phyloP scores from a whole-genome alignment of 306 rosid species.

The Dryas alaskensis region DNA sequence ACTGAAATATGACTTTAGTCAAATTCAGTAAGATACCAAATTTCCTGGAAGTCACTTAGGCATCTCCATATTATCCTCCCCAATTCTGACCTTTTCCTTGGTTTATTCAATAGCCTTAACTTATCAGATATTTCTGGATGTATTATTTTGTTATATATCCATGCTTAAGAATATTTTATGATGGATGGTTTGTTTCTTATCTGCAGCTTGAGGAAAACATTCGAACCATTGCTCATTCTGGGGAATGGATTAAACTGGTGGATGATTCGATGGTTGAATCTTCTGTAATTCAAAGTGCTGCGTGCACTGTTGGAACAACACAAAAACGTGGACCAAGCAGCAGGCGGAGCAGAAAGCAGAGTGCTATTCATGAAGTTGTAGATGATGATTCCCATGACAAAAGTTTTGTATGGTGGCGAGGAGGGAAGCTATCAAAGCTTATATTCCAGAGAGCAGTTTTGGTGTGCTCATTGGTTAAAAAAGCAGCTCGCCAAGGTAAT shows the following conservation, averaged over 20 bases:
- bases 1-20: not conserved
- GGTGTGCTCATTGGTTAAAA: conserved; percentile 52
- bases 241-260: conserved; percentile 80
- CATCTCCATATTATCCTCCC: not conserved
- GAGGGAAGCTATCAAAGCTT: conserved; percentile 62
- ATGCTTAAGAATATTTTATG: conserved; percentile 21
- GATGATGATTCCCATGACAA: conserved; percentile 42
- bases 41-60: not conserved
- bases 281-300: conserved; percentile 52
- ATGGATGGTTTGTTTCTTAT: conserved; percentile 25
- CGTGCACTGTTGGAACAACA: conserved; percentile 51
- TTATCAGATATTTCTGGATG: not conserved
- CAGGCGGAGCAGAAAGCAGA: conserved; percentile 67
- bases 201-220: conserved; percentile 88
- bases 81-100: not conserved
- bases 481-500: conserved; percentile 87
- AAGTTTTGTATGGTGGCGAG: conserved; percentile 73
- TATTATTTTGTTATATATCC: not conserved
- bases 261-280: conserved; percentile 73
- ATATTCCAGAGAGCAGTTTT: conserved; percentile 76
- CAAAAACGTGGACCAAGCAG: conserved; percentile 70
- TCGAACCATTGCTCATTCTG: conserved; percentile 56
- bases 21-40: not conserved
- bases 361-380: conserved; percentile 52
- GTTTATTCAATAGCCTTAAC: not conserved